Evolutionary conservation across 805 yeast genomes (phyloP).

Genomic region (Sugiyamaella floridensis): DNA sequence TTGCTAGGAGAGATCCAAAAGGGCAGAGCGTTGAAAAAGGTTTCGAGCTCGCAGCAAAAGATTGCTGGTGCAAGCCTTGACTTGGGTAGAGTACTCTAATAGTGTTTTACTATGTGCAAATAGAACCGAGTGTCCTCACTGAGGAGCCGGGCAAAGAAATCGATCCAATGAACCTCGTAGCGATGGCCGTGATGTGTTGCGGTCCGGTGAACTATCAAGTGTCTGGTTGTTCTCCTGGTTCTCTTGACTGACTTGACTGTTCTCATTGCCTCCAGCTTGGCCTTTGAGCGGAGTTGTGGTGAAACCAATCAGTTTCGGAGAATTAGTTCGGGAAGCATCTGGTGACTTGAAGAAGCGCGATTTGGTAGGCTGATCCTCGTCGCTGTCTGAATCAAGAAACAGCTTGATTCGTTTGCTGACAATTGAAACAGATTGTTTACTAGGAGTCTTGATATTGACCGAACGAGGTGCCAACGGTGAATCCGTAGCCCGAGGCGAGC

Average conservation of each 20-base stretch:
- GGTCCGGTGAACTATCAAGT: neutral
- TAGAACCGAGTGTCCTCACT: neutral
- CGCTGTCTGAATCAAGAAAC: constrained; percentile 8
- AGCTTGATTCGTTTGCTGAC: constrained; percentile 1
- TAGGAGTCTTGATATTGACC: neutral
- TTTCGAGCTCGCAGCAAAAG: constrained; percentile 25
- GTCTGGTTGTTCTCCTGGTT: neutral
- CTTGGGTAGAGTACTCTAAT: constrained; percentile 17
- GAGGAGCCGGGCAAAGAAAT: constrained; percentile 2
- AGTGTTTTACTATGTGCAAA: neutral
- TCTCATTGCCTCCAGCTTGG: neutral
- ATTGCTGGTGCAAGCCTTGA: constrained; percentile 20
- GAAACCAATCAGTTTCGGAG: too few species aligned
- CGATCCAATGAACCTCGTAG: constrained; percentile 1
- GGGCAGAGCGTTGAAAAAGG: constrained; percentile 28
- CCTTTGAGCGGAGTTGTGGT: neutral
- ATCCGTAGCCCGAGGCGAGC: neutral
- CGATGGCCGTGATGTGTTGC: neutral
- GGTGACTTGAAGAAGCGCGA: neutral
- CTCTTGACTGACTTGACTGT: too few species aligned
- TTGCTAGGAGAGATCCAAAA: constrained; percentile 32
- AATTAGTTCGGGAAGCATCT: neutral
- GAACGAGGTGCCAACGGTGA: neutral
- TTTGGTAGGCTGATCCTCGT: neutral
- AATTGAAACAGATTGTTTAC: neutral